Conservation (phyloP, 2,329 filamentous ascomycete species). For the Cladosporium sp. region DNA sequence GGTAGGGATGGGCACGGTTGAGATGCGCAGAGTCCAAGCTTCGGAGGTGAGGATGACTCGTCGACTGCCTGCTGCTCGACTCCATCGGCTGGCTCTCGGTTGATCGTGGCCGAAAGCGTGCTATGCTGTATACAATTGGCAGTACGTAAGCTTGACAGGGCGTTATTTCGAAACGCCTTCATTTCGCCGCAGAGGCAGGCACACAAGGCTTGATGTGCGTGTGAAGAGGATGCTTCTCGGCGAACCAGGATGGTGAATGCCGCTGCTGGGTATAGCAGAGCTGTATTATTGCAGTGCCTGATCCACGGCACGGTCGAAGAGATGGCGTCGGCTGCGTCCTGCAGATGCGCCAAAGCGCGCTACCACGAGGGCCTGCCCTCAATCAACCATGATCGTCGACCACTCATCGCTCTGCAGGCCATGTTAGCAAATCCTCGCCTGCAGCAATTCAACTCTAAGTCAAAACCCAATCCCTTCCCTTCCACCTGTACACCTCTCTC, state of each 20-base stretch:
- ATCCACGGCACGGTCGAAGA: background rate
- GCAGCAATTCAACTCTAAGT: background rate
- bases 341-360: background rate
- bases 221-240: no score
- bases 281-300: background rate
- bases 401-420: background rate
- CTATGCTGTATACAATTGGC: background rate
- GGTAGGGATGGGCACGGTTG: background rate
- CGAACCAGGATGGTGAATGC: background rate
- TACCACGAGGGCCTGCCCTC: background rate
- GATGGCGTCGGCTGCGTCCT: background rate
- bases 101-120: background rate
- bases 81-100: slow-evolving; percentile 1
- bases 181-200: background rate
- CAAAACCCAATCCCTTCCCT: background rate
- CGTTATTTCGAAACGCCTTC: background rate
- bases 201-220: background rate
- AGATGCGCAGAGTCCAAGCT: background rate
- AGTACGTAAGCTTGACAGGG: no score
- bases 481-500: background rate
- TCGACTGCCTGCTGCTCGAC: background rate
- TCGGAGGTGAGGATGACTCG: background rate
- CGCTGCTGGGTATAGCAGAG: background rate
- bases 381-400: background rate
- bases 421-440: background rate